Evolutionary conservation across 1,284 basidiomycete genomes (phyloP).

Genomic region (Earliella scabrosa): DNA sequence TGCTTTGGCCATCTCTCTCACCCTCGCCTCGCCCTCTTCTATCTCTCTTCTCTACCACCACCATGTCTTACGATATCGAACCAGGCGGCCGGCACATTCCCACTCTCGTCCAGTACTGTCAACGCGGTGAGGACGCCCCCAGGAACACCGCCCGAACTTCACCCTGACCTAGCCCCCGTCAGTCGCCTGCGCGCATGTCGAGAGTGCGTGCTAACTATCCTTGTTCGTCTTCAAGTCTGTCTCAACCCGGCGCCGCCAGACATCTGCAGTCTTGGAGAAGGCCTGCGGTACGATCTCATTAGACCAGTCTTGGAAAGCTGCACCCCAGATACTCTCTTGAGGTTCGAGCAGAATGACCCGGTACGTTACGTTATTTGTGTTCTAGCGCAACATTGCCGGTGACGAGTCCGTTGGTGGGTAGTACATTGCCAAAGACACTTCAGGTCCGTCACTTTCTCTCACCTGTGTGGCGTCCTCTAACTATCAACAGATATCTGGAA

Average conservation of each 20-base stretch:
- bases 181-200: slow-evolving; percentile 61
- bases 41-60: slow-evolving; percentile 1
- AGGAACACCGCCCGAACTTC: slow-evolving; percentile 13
- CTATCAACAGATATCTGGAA: slow-evolving; percentile 67
- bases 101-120: slow-evolving; percentile 44
- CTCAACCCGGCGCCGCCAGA: slow-evolving; percentile 14
- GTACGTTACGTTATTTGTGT: slow-evolving; percentile 45
- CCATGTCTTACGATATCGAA: slow-evolving; percentile 24
- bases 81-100: slow-evolving; percentile 44
- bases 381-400: neutral
- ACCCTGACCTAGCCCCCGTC: slow-evolving; percentile 23
- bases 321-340: slow-evolving; percentile 65
- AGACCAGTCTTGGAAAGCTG: slow-evolving; percentile 75
- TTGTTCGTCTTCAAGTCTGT: neutral
- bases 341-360: slow-evolving; percentile 69
- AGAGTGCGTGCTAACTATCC: slow-evolving; percentile 44
- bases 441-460: slow-evolving; percentile 45
- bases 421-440: slow-evolving; percentile 62
- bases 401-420: slow-evolving; percentile 30
- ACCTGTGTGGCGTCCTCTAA: slow-evolving; percentile 7
- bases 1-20: slow-evolving; percentile 17
- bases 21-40: slow-evolving; percentile 8
- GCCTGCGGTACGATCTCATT: slow-evolving; percentile 63
- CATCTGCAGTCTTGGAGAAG: slow-evolving; percentile 40
- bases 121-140: slow-evolving; percentile 41